Evolutionary conservation across 129 eudicot genomes (phyloP), one percentile per base, ranked within the genome.

Genomic region (Artemisia annua): DNA sequence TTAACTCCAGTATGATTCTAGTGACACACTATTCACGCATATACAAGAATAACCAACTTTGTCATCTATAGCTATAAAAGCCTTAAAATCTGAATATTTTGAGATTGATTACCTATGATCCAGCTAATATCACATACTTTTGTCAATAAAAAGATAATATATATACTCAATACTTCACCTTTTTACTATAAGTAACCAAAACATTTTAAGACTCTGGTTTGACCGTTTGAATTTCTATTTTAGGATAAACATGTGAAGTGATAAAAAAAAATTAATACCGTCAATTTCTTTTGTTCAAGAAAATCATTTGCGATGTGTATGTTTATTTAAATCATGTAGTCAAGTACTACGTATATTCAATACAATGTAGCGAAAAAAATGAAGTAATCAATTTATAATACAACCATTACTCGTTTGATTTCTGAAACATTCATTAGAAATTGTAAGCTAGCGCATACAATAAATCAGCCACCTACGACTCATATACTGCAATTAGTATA

Each of bases 181-280:
- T 74, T 74, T 65, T 58, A 20, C 10, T 39, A 46, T 56, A 44
- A 66, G 73, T 66, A 66, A 75, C 79, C 39, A 61, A 75, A 20
- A 28, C 2, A 46, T 48, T 24, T 75, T 46, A 48, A 35, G 74
- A 67, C 50, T 44, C 48, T 67, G 51, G 50, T 75, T 67, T 75
- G 80, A 75, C 74, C 68, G 39, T 59, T 51, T 75, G 49, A 75
- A 44, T 75, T 30, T 66, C 26, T 32, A 50, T 56, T 22, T 44
- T 39, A 22, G 82, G 49, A 54, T 51, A 53, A 24, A 16, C 24
- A 62, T 59, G 13, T 22, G 49, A 51, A 24, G 24, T 52, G 59
- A 53, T 62, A 35, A 58, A 57, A 39, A 43, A 65, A 71, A 35
- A 35, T 35, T 35, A 35, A 35, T 5, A 35, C 43, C 7, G 1